Conservation (phyloP, 257 asterid genomes). For the Cinchona pubescens region DNA sequence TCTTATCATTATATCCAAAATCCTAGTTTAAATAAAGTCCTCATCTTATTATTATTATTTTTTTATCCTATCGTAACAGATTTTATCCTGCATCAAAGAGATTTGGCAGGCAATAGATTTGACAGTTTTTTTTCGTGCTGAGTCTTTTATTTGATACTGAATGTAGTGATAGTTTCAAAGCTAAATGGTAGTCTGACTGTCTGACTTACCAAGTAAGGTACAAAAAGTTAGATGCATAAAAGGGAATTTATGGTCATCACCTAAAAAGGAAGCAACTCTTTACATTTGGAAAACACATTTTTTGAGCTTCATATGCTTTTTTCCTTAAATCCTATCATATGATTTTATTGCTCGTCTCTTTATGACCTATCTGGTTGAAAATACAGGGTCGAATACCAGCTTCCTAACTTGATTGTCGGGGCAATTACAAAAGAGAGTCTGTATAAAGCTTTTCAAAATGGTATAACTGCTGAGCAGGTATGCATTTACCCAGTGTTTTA, state of each 20-base stretch:
- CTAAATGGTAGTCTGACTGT: neutral
- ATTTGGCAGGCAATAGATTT: neutral
- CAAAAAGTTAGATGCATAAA: neutral
- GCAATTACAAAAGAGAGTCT: conserved; percentile 92
- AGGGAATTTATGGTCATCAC: neutral
- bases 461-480: conserved; percentile 90
- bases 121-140: neutral
- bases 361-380: conserved; percentile 22
- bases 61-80: too few species aligned
- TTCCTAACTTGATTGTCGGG: conserved; percentile 94
- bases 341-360: neutral
- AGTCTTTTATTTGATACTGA: neutral
- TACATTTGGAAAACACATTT: neutral
- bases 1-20: too few species aligned
- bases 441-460: conserved; percentile 80
- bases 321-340: neutral
- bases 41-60: too few species aligned
- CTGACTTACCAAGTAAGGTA: neutral
- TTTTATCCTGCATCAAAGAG: too few species aligned
- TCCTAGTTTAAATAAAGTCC: too few species aligned
- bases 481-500: conserved; percentile 18
- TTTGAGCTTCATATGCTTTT: neutral
- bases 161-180: neutral
- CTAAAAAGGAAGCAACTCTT: neutral
- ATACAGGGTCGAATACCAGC: conserved; percentile 91